phyloP scores from a whole-genome alignment of 176 grass and related monocot species.

The Alloteropsis semialata region DNA sequence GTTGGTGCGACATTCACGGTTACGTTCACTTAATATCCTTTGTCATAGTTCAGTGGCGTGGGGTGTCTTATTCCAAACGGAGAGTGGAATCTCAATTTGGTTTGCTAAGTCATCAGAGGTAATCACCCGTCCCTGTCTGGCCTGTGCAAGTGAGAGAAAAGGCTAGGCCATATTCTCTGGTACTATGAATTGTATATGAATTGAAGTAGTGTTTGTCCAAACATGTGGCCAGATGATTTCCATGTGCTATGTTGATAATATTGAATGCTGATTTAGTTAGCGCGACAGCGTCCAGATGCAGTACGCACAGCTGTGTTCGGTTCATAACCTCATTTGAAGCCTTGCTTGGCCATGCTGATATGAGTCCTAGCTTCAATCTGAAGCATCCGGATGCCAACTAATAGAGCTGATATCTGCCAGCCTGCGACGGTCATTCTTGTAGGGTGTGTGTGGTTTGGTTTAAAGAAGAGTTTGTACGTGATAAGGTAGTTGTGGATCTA shows the following conservation, averaged over 20 bases:
- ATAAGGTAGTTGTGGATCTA: too few species aligned
- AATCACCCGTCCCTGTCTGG: background rate
- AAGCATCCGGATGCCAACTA: background rate
- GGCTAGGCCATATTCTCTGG: background rate
- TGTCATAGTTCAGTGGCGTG: background rate
- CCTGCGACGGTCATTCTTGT: too few species aligned
- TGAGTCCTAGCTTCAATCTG: background rate
- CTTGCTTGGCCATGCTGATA: background rate
- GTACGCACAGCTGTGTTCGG: too few species aligned
- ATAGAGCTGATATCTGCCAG: too few species aligned
- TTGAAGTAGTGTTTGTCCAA: background rate
- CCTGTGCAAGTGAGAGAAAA: too few species aligned
- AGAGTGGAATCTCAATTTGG: background rate
- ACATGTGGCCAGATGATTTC: background rate
- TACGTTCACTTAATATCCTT: background rate
- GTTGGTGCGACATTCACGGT: background rate
- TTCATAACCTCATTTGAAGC: background rate
- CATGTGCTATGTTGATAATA: background rate
- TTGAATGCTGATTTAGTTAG: background rate
- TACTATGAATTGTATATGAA: background rate
- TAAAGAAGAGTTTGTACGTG: too few species aligned
- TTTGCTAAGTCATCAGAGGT: background rate
- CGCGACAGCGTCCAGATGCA: too few species aligned
- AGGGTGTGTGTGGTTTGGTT: too few species aligned
- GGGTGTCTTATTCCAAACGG: background rate